phyloP scores from a whole-genome alignment of 129 eudicot genomes.

The Flaveria brownii region DNA sequence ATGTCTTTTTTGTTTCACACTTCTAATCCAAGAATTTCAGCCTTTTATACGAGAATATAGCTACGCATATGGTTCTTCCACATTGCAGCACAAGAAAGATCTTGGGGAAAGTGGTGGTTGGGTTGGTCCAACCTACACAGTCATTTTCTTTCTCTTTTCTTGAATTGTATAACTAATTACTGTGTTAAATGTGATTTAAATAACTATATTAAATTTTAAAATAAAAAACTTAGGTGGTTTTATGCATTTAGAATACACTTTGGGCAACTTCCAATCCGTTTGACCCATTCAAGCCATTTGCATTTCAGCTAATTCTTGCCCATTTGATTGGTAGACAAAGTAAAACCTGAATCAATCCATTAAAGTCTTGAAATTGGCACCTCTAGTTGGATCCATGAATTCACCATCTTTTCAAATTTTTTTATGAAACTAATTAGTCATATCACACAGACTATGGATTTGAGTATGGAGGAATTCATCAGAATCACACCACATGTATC shows the following conservation, averaged over 20 bases:
- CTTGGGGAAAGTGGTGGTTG: background rate
- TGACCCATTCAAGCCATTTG: background rate
- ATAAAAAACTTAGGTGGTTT: background rate
- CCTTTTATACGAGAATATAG: background rate
- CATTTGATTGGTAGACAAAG: background rate
- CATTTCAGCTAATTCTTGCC: background rate
- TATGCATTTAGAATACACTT: background rate
- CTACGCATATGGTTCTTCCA: background rate
- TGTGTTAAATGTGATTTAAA: background rate
- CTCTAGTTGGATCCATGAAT: slow-evolving; percentile 15
- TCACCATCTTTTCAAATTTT: slow-evolving; percentile 4
- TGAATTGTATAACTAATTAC: background rate
- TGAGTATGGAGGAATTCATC: slow-evolving; percentile 60
- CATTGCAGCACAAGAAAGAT: background rate
- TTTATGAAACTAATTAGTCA: slow-evolving; percentile 14
- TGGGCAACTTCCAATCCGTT: background rate
- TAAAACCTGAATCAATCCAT: background rate
- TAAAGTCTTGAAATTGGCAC: background rate
- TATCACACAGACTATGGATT: slow-evolving; percentile 54
- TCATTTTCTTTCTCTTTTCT: background rate
- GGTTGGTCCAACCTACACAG: background rate
- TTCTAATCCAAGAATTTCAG: background rate
- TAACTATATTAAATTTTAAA: background rate
- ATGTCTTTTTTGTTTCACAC: slow-evolving; percentile 10
- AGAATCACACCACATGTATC: slow-evolving; percentile 77